Evolutionary conservation across 1,139 yeast genomes (phyloP), one percentile per base, ranked within the genome.

Genomic region (Arxiozyma heterogenica): DNA sequence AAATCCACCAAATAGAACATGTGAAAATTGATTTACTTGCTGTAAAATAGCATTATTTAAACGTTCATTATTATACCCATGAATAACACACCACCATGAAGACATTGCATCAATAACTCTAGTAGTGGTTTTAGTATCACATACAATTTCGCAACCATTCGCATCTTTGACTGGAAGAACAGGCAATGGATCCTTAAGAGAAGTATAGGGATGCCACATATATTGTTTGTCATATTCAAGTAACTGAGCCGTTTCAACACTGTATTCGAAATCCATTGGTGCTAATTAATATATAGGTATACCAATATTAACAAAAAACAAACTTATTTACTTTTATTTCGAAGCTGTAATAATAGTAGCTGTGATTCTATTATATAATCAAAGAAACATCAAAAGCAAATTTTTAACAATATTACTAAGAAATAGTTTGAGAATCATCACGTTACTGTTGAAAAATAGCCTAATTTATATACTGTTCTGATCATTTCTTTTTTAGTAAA

Each of bases 81-180:
- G 71, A 45, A 69, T 62, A 47, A 69, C 67, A 48, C 71, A 67
- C 72, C 71, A 69, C 72, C 73, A 69, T 1, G 72, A 69, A 12
- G 71, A 66, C 72, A 69, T 69, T 12, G 69, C 72, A 51, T 69
- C 72, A 30, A 68, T 59, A 68, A 48, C 7, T 46, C 50, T 27
- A 57, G 53, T 41, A 56, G 57, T 17, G 44, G 30, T 1, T 56
- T 54, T 1, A 51, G 44, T n/a, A 42, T 49, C 25, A 58, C 50
- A 1, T 61, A 61, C 6, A 12, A 69, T 54, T 21, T 55, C 54
- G 18, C 61, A 62, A 4, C 69, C 71, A 8, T 55, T 46, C 0
- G 71, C 69, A 4, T 65, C 60, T 22, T 60, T 60, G 12, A 69
- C 70, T 12, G 66, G 65, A 49, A 60, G 65, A 18, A 69, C 69